Conservation (phyloP, 805 yeast species). For the Suhomyces sp. region DNA sequence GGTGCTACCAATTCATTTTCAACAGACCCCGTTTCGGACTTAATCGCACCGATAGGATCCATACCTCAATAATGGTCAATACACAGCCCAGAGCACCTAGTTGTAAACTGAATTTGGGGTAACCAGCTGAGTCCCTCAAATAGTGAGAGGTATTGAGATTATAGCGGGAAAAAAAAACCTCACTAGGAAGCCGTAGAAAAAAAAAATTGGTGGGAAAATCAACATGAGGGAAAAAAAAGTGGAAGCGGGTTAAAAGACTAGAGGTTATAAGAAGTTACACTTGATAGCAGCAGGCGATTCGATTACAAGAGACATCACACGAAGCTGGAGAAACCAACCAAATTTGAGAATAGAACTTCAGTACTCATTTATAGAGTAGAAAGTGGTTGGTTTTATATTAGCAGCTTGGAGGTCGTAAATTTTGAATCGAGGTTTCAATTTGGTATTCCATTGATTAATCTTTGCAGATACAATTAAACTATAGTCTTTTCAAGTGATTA, state of each 20-base stretch:
- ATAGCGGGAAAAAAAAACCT: background rate
- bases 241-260: background rate
- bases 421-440: background rate
- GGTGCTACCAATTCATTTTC: background rate
- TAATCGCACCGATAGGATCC: background rate
- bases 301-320: background rate
- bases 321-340: background rate
- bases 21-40: background rate
- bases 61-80: background rate
- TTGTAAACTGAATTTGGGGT: background rate
- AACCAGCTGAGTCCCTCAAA: background rate
- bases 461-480: background rate
- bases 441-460: background rate
- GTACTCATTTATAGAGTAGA: background rate
- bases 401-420: background rate
- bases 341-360: background rate
- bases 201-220: slow-evolving; percentile 1
- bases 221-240: slow-evolving; percentile 1
- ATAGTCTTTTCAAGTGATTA: background rate
- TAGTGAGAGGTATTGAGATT: background rate
- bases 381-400: background rate
- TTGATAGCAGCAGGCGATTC: background rate
- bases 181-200: background rate
- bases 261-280: background rate
- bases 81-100: background rate